phyloP scores from a whole-genome alignment of 371 early-diverging fungal species.

The Nematocida ironsii region DNA sequence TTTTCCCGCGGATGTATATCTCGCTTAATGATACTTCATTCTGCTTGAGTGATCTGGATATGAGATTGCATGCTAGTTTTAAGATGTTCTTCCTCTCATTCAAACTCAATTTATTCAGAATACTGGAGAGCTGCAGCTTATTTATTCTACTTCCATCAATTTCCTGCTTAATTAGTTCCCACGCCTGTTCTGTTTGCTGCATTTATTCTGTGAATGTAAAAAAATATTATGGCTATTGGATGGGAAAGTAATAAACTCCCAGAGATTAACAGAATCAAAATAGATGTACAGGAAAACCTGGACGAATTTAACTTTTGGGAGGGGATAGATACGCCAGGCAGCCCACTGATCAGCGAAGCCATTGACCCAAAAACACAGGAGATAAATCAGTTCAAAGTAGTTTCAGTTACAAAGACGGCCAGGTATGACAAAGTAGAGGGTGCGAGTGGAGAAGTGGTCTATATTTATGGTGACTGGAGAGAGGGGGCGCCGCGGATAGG shows the following conservation, averaged over 20 bases:
- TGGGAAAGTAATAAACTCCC: conserved; percentile 37
- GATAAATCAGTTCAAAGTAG: neutral
- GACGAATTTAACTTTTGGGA: conserved; percentile 32
- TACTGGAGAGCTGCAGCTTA: neutral
- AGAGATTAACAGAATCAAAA: conserved; percentile 15
- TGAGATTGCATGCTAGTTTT: neutral
- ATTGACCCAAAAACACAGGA: neutral
- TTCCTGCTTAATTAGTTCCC: neutral
- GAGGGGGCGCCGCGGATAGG: conserved; percentile 21
- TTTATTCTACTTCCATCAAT: neutral
- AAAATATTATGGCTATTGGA: conserved; percentile 54
- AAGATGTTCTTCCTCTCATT: neutral
- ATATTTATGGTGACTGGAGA: conserved; percentile 32
- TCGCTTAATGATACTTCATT: neutral
- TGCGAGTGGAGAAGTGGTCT: conserved; percentile 3
- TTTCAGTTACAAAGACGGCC: neutral
- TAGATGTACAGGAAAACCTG: conserved; percentile 1
- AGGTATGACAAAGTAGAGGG: conserved; percentile 6
- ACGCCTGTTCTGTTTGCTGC: neutral
- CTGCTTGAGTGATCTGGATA: neutral
- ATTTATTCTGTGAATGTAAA: neutral
- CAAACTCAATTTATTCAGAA: neutral
- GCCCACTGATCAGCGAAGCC: conserved; percentile 30
- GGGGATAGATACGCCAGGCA: neutral
- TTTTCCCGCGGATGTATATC: neutral